Evolutionary conservation across 2,329 filamentous ascomycete genomes (phyloP), one percentile per base, ranked within the genome.

Genomic region (Exophiala alcalophila): DNA sequence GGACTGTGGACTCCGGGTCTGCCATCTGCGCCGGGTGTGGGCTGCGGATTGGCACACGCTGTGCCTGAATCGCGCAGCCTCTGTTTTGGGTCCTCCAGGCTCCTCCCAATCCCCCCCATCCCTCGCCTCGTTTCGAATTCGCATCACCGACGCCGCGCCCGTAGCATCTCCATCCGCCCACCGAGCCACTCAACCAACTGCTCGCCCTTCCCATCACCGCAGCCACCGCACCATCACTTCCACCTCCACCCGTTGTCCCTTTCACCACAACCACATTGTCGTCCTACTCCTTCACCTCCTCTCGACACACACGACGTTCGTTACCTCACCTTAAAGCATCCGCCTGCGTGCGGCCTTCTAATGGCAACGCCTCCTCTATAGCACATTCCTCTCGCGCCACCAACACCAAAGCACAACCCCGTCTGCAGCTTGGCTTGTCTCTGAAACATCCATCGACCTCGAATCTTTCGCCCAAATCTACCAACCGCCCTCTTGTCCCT

Each of bases 171-270:
- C 27, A 12, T 5, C 27, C n/a, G 5, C 27, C n/a, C n/a, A n/a
- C n/a, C n/a, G n/a, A n/a, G n/a, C n/a, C 38, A 27, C 36, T 24
- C 32, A 32, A 23, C 27, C 14, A 32, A 19, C 6, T 11, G 15
- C 15, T 42, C 44, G 47, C 40, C 48, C 48, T 47, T 47, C 44
- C 48, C 32, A 47, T 50, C 44, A 47, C 49, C 37, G 32, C 44
- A 39, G 42, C 42, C 48, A 45, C 36, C 28, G 40, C 49, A 48
- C 41, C 45, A 32, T 47, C 41, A 49, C 42, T 29, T 20, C 27
- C 42, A 33, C 35, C 42, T n/a, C 40, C 43, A 40, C 43, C 37
- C 29, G 16, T 30, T 20, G 7, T 25, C 11, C n/a, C 20, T 30
- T 29, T 24, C 40, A 51, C 33, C 41, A 27, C 44, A 44, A 44